Base-by-base conservation (phyloP, 2,329 filamentous ascomycete genomes). In the Nigrograna mackinnonii region DNA sequence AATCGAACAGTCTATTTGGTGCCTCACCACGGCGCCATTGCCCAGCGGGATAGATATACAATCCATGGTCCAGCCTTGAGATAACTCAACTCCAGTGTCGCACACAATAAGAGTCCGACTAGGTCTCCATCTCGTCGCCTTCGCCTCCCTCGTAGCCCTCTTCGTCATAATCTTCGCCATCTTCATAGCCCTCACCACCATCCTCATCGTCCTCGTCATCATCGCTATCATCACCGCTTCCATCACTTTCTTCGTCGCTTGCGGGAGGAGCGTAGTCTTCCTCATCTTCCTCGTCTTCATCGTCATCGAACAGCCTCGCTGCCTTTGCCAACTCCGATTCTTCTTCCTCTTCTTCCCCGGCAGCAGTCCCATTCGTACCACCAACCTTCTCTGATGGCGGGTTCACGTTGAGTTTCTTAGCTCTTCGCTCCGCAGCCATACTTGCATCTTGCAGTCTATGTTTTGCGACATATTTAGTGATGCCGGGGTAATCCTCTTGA, bases 391-490 rank as follows among this genome's bases (percentile, higher is more conserved):
- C 52, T 16, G 54, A 46, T 2, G 54, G 51, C 6, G 64, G 67
- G 41, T 78, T 78, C 28, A 73, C 70, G 53, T 83, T 83, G 38
- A 81, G 74, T 47, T 74, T 78, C 69, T 83, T 84, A 5, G 83
- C 83, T 19, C 79, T 71, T 26, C 83, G 67, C 22, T 76, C 73
- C 19, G 79, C 81, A 1, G 83, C 83, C 66, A 86, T 72, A 56
- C 79, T 83, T 2, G 82, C 79, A 56, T 86, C 83, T 41, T 85
- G 81, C 22, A 86, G 66, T 5, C 75, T 72, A 55, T 85, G 81
- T 21, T 74, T 71, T 60, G 82, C 82, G 44, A 85, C 73, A 49
- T 85, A 86, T 4, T 72, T 70, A 49, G 85, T 82, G 35, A 86
- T 85, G 13, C 80, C 81, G 0, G 74, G 70, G 51, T 79, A 85